phyloP scores from a whole-genome alignment of 768 basidiomycete genomes.

The Psilocybe tampanensis region DNA sequence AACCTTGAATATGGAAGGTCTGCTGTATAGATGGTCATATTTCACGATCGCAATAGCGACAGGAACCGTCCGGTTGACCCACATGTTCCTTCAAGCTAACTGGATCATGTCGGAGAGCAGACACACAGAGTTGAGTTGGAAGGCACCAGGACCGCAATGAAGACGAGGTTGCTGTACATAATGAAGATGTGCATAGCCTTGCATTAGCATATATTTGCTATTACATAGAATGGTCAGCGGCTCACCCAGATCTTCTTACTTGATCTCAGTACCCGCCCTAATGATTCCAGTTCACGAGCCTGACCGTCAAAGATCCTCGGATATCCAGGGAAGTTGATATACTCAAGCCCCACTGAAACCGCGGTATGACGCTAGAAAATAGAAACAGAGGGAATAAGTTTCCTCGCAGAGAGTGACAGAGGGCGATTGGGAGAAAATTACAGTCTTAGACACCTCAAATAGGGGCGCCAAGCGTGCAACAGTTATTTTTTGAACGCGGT shows the following conservation, averaged over 20 bases:
- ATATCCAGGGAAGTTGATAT: conserved; percentile 6
- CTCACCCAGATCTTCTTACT: neutral
- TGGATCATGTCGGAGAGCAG: neutral
- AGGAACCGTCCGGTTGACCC: neutral
- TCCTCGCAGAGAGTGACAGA: conserved; percentile 13
- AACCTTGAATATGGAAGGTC: neutral
- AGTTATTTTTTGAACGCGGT: neutral
- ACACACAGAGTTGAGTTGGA: neutral
- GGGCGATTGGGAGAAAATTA: conserved; percentile 1
- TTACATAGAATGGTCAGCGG: no score
- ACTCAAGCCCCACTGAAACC: conserved; percentile 3
- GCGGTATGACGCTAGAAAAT: conserved; percentile 11
- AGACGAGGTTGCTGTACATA: neutral
- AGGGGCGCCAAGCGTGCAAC: conserved; percentile 5
- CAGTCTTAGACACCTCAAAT: conserved; percentile 4
- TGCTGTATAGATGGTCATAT: neutral
- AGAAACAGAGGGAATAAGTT: conserved; percentile 17
- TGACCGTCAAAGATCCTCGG: neutral
- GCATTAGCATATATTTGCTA: no score
- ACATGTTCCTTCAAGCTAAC: neutral
- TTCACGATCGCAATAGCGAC: neutral
- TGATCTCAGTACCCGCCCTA: no score
- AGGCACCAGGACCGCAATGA: neutral
- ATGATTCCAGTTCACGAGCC: neutral
- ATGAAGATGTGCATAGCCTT: no score